Base-by-base conservation (phyloP, 345 rosid genomes). In the Physaria fendleri region DNA sequence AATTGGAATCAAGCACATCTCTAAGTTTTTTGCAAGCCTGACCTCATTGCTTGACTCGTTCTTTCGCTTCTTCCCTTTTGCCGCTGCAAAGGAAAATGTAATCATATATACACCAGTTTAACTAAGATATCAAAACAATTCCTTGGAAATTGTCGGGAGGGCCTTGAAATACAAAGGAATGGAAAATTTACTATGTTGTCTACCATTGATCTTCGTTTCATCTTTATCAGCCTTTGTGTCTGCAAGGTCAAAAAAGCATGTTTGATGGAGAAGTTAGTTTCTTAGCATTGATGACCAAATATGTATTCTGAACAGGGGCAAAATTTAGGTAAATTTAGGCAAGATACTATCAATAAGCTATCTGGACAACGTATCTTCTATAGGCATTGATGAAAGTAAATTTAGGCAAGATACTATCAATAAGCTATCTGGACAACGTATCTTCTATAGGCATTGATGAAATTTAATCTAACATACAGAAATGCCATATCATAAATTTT, bases 21-120 rank as follows among this genome's bases (percentile, higher is more conserved):
- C 59, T 37, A 22, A 62, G 55, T 41, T 13, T 18, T 18, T 28
- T 17, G 59, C 56, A 72, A 74, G 69, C 66, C 82, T 52, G 22
- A 93, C 99, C 99, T 93, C 97, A 69, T 72, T 60, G 23, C 82
- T 79, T 13, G 91, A 75, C 41, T 93, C 95, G 56, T 59, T 69
- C 81, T 89, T 93, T 64, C 95, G 87, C 83, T 85, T 93, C 84
- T 82, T 89, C 64, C 88, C 94, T 73, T 78, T 86, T 11, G 80
- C 46, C 59, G 55, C 95, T 89, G 87, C 80, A 80, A 72, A 39
- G 66, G 58, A 66, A 38, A 55, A 54, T 40, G 28, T 27, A 41
- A 34, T 41, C 47, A 63, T 64, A 35, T 13, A 56, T 6, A 49
- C 23, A 56, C 15, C 46, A 48, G 21, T 59, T 48, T 56, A 35